phyloP scores from a whole-genome alignment of 2,329 filamentous ascomycete species.

The Penicillium janthinellum region DNA sequence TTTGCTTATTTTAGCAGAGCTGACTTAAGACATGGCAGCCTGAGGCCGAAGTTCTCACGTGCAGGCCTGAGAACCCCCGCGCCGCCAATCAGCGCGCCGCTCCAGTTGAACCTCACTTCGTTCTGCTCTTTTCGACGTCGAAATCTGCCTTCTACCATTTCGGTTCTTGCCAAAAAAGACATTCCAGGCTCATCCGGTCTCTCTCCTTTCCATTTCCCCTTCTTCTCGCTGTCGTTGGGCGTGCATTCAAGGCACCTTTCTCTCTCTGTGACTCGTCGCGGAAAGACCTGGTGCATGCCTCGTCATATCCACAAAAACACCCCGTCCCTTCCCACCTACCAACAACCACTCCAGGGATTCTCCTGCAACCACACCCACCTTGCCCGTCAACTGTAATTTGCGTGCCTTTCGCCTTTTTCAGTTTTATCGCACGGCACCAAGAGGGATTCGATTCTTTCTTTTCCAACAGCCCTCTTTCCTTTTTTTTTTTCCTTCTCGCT shows the following conservation, averaged over 20 bases:
- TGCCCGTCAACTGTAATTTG: conserved; percentile 27
- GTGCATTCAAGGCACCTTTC: conserved; percentile 33
- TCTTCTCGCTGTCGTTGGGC: conserved; percentile 15
- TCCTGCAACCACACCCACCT: conserved; percentile 26
- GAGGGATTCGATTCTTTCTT: conserved; percentile 22
- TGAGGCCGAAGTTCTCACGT: conserved; percentile 20
- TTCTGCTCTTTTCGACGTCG: conserved; percentile 17
- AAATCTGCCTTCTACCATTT: conserved; percentile 28
- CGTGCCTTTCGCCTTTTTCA: conserved; percentile 17
- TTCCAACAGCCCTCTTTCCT: conserved; percentile 19
- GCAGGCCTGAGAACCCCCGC: not conserved
- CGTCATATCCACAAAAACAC: conserved; percentile 47
- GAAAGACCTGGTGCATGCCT: conserved; percentile 40
- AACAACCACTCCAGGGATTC: conserved; percentile 25
- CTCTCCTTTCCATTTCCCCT: conserved; percentile 12
- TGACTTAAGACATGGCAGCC: not conserved
- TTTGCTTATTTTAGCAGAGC: not conserved
- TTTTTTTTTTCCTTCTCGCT: conserved; percentile 20
- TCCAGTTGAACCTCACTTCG: conserved; percentile 23
- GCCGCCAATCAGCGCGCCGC: conserved; percentile 22
- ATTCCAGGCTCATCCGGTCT: conserved; percentile 5
- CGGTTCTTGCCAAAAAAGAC: conserved; percentile 13
- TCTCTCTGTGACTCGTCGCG: conserved; percentile 34
- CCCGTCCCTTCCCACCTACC: conserved; percentile 33
- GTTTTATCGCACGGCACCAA: conserved; percentile 20